Conservation (phyloP, 2,329 filamentous ascomycete species). For the Cylindrodendrum hubeiense region DNA sequence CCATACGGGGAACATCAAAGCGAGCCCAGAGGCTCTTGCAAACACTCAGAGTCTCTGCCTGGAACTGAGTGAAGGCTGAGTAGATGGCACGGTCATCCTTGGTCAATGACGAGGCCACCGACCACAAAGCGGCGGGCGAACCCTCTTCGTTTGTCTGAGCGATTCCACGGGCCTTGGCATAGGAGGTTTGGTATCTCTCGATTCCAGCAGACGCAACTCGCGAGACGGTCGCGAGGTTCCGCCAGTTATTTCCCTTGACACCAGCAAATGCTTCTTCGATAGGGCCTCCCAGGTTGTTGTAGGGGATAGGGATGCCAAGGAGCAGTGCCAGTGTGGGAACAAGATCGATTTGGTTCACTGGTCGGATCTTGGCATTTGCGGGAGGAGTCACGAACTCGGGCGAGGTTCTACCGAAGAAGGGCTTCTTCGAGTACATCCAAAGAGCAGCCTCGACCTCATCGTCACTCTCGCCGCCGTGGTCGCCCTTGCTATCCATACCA, state of each 20-base stretch:
- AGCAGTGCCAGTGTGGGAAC: constrained; percentile 92
- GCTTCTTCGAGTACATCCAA: constrained; percentile 97
- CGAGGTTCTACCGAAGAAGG: constrained; percentile 83
- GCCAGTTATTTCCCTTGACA: constrained; percentile 75
- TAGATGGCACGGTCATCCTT: constrained; percentile 58
- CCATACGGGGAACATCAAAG: constrained; percentile 90
- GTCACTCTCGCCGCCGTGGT: constrained; percentile 98
- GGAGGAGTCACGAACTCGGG: constrained; percentile 70
- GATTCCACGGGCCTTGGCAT: constrained; percentile 79
- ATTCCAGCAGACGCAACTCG: constrained; percentile 87
- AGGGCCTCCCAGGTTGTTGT: constrained; percentile 92
- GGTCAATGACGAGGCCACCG: constrained; percentile 60
- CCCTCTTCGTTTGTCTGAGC: constrained; percentile 66
- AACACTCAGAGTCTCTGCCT: constrained; percentile 80
- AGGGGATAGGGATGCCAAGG: constrained; percentile 92
- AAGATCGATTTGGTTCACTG: constrained; percentile 89
- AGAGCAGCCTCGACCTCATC: constrained; percentile 94
- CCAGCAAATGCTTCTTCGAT: constrained; percentile 95
- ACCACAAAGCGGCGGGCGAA: constrained; percentile 57
- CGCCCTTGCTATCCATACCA: constrained; percentile 97
- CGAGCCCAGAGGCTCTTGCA: constrained; percentile 92
- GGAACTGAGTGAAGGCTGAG: constrained; percentile 77
- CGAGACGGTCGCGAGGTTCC: constrained; percentile 82
- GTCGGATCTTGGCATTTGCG: constrained; percentile 80
- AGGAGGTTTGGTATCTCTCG: constrained; percentile 87